A percentile compares a stretch with the other conserved stretches of the same genome.
phyloP scores from a whole-genome alignment of 1,284 basidiomycete species.

The Omphalotus olearius region DNA sequence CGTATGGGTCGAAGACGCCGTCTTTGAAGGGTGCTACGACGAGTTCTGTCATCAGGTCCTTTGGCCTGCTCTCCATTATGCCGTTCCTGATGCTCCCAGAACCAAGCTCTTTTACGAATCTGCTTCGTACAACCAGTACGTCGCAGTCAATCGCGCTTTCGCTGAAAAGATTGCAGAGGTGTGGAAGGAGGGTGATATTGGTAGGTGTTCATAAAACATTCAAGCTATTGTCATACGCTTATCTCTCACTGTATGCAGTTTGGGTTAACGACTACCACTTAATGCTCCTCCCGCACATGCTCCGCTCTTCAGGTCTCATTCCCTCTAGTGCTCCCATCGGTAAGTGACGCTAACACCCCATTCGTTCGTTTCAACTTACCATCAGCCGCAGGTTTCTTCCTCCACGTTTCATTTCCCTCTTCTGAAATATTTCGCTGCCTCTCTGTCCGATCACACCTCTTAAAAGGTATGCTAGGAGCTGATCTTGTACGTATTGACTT shows the following conservation, averaged over 20 bases:
- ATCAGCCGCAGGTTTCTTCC: constrained; percentile 62
- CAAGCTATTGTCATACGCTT: constrained; percentile 2
- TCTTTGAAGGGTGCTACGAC: constrained; percentile 78
- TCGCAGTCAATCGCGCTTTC: constrained; percentile 80
- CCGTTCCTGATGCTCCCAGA: constrained; percentile 81
- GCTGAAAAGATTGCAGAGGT: constrained; percentile 72
- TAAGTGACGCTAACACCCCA: not conserved
- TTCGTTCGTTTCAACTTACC: not conserved
- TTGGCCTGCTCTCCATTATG: constrained; percentile 87
- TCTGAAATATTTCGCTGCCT: constrained; percentile 88
- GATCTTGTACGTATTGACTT: constrained; percentile 29
- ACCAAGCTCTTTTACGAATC: constrained; percentile 81
- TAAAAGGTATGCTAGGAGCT: constrained; percentile 70
- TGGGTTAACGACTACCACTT: constrained; percentile 88
- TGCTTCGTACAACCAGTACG: constrained; percentile 70
- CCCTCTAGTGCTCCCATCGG: constrained; percentile 59
- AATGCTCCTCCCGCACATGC: constrained; percentile 76
- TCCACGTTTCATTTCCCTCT: constrained; percentile 86
- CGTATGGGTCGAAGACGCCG: constrained; percentile 78
- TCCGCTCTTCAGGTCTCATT: constrained; percentile 50
- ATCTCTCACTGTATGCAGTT: constrained; percentile 28
- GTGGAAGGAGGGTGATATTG: constrained; percentile 81
- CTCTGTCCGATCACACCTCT: constrained; percentile 59
- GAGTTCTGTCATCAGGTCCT: constrained; percentile 88
- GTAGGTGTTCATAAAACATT: constrained; percentile 27